A percentile compares a stretch with the other conserved stretches of the same genome.
Conservation (phyloP, 768 basidiomycete species). For the Solioccasus polychromus region DNA sequence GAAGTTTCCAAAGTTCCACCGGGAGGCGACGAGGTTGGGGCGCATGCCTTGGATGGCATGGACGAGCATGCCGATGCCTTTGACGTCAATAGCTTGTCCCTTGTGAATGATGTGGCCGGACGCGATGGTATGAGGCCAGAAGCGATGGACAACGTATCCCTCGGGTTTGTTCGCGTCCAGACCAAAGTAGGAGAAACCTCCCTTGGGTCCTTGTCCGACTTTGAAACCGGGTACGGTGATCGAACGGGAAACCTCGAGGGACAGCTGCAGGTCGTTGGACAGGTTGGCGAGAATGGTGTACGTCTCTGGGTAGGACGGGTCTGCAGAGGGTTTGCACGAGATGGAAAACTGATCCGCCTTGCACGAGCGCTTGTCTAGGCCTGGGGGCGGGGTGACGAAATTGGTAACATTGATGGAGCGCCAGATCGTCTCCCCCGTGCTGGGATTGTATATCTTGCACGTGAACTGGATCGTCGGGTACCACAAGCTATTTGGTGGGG, state of each 20-base stretch:
- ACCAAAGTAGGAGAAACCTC: slow-evolving; percentile 89
- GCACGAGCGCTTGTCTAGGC: slow-evolving; percentile 81
- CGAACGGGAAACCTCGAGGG: slow-evolving; percentile 69
- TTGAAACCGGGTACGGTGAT: slow-evolving; percentile 83
- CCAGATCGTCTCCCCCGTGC: slow-evolving; percentile 74
- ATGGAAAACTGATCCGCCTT: slow-evolving; percentile 85
- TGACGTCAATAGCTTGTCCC: slow-evolving; percentile 54
- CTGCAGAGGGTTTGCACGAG: slow-evolving; percentile 54
- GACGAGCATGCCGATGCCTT: slow-evolving; percentile 81
- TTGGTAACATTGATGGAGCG: slow-evolving; percentile 83
- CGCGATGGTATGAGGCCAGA: slow-evolving; percentile 74
- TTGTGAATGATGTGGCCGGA: slow-evolving; percentile 67
- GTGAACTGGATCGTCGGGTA: slow-evolving; percentile 94
- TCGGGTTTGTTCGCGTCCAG: slow-evolving; percentile 63
- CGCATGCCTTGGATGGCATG: slow-evolving; percentile 99
- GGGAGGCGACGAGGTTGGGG: slow-evolving; percentile 85
- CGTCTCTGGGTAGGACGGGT: slow-evolving; percentile 63
- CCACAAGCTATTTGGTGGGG: slow-evolving; percentile 60
- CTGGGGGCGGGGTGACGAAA: slow-evolving; percentile 72
- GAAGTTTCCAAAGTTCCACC: slow-evolving; percentile 97
- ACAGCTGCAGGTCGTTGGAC: slow-evolving; percentile 75
- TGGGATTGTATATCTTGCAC: slow-evolving; percentile 82
- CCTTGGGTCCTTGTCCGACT: slow-evolving; percentile 81
- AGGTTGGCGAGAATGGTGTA: slow-evolving; percentile 82
- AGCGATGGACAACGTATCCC: slow-evolving; percentile 85